Evolutionary conservation across 495 filamentous ascomycete species (phyloP), one percentile per base, ranked within the genome.

Genomic region (Hamigera avellanea): DNA sequence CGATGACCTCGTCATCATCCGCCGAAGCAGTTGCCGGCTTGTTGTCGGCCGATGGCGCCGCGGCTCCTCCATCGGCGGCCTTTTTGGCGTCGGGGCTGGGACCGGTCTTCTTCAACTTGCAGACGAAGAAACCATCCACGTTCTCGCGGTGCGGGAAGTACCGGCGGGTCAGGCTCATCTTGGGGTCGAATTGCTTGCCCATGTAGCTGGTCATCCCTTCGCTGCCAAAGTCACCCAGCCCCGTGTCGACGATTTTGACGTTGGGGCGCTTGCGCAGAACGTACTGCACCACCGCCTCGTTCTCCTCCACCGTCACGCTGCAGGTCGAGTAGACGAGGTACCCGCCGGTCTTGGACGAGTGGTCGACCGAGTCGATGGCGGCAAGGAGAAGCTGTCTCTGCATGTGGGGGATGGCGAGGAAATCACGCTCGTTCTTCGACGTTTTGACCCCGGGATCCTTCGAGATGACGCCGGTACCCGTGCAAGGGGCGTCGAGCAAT

Each of bases 51-150:
- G 43, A 26, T 17, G 44, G 18, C 13, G 38, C 50, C 30, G 45
- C 44, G 14, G 46, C 38, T 18, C 26, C 40, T 9, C 27, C 47
- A 14, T 41, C 57, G 13, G 50, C 55, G 13, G 46, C 60, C 14
- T 62, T 50, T 40, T 73, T 67, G 26, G 70, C 70, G 19, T 62
- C 59, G 0, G 81, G 76, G 9, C 79, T 83, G 0, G 81, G 82
- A 9, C 75, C 91, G 19, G 72, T 74, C 74, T 98, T 98, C 64
- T 93, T 89, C 53, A 98, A 79, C 61, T 96, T 98, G 50, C 84
- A 81, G 39, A 96, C 91, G 55, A 93, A 98, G 78, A 98, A 98
- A 36, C 91, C 91, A 46, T 98, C 91, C 17, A 98, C 83, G 64
- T 98, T 98, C 67, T 89, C 88, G 29, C 83, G 70, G 47, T 96